These are phyloP conservation scores for Penicillium crystallinum DNA, from an alignment of 495 filamentous ascomycete species.

Conservation along the genomic window DNA sequence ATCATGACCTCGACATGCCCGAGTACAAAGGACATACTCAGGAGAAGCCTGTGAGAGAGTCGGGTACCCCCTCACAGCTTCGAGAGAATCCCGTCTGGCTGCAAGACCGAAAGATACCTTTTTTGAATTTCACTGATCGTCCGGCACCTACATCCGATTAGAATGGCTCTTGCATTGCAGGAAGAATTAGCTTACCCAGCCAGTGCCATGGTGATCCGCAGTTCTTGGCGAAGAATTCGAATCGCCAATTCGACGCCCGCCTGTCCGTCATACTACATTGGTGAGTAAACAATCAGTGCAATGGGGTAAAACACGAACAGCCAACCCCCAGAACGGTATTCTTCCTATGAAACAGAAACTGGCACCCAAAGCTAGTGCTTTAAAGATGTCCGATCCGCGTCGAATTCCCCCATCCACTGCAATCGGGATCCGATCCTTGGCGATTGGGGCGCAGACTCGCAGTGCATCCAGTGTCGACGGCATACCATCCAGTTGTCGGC, in stretches of 20 bases:
- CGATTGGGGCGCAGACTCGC: conserved; percentile 79
- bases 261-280: conserved; percentile 36
- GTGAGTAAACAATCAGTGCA: conserved; percentile 9
- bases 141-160: conserved; percentile 14
- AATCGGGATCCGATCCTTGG: conserved; percentile 73
- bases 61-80: conserved; percentile 9
- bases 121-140: conserved; percentile 19
- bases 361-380: conserved; percentile 85
- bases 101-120: conserved; percentile 18
- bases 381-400: conserved; percentile 87
- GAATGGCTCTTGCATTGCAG: too few relatives aligned
- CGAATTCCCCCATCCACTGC: conserved; percentile 85
- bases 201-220: conserved; percentile 36
- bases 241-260: conserved; percentile 35
- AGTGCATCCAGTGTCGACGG: conserved; percentile 80
- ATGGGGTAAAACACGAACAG: conserved; percentile 24
- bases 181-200: conserved; percentile 21
- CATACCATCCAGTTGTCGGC: conserved; percentile 84
- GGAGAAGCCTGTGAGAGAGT: too few relatives aligned
- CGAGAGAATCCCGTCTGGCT: conserved; percentile 15
- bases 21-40: too few relatives aligned
- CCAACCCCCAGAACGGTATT: conserved; percentile 69
- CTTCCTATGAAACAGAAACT: conserved; percentile 75
- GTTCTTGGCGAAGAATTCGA: conserved; percentile 33
- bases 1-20: too few relatives aligned